Base-by-base conservation (phyloP, 208 protist species). In the Acanthamoeba royreba region DNA sequence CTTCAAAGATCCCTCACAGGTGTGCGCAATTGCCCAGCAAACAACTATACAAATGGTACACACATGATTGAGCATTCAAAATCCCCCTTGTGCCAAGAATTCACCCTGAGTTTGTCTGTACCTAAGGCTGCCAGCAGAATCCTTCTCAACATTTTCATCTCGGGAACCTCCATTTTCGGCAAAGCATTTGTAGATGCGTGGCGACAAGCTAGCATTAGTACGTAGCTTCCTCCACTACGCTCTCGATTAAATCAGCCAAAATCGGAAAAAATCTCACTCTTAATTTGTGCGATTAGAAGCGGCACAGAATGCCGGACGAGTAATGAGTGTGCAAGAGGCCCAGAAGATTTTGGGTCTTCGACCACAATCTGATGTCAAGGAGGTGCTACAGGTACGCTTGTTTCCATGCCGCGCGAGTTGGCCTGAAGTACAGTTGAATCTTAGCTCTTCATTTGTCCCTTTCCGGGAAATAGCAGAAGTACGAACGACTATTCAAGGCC, bases 401-500 rank as follows among this genome's bases (percentile, higher is more conserved):
- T 35, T 86, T 53, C 28, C 46, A 43, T n/a, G n/a, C n/a, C n/a
- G n/a, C n/a, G n/a, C n/a, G n/a, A n/a, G n/a, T n/a, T n/a, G n/a
- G n/a, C n/a, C n/a, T n/a, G n/a, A n/a, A n/a, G n/a, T n/a, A n/a
- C n/a, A n/a, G n/a, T n/a, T n/a, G n/a, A 11, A 61, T 63, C 35
- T 81, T 42, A 46, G 25, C 13, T 55, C n/a, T 69, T 69, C 58
- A 25, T 25, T 38, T 28, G 9, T 19, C n/a, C n/a, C n/a, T n/a
- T n/a, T n/a, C n/a, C n/a, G n/a, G n/a, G n/a, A n/a, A n/a, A n/a
- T n/a, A 38, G 2, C 58, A 93, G 90, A 81, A 86, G 61, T 93
- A 69, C n/a, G 69, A 93, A 52, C 88, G 49, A 22, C n/a, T 93
- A 69, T 93, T 93, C 45, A 81, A 93, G 72, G 90, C 72, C 28